Evolutionary conservation across 2,329 filamentous ascomycete species (phyloP).

Genomic region (Berkeleyomyces basicola): DNA sequence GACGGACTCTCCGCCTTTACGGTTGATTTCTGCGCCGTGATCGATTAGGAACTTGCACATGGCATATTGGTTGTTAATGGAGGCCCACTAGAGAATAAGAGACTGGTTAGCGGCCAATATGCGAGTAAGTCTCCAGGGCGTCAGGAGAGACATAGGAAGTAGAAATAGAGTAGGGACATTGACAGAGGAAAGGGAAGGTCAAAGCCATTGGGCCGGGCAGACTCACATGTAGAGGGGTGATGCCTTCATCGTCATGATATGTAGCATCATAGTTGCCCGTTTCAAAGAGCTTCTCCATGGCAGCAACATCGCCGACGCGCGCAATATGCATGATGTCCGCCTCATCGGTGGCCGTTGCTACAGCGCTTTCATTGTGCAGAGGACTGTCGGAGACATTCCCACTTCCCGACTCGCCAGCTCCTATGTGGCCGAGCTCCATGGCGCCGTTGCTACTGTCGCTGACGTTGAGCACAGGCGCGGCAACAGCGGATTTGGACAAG

Average conservation of each 20-base stretch:
- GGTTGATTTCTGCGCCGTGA: conserved; percentile 75
- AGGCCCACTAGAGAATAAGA: conserved; percentile 58
- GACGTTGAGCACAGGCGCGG: conserved; percentile 38
- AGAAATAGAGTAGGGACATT: background rate
- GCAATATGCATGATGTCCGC: conserved; percentile 94
- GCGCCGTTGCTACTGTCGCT: conserved; percentile 18
- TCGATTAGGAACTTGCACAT: conserved; percentile 91
- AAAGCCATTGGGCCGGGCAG: background rate
- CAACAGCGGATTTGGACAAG: conserved; percentile 35
- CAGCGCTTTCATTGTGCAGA: conserved; percentile 12
- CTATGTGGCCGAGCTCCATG: conserved; percentile 37
- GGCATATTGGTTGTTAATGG: conserved; percentile 96
- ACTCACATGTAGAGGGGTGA: conserved; percentile 84
- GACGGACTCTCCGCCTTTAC: conserved; percentile 85
- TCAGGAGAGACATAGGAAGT: background rate
- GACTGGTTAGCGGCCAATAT: conserved; percentile 12
- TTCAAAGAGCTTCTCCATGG: conserved; percentile 82
- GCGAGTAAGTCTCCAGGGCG: background rate
- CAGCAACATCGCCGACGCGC: conserved; percentile 66
- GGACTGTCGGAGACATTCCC: conserved; percentile 14
- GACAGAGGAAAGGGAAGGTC: background rate
- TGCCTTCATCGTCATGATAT: conserved; percentile 78
- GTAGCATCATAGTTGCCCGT: conserved; percentile 65
- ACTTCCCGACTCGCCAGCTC: conserved; percentile 21
- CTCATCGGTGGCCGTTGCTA: conserved; percentile 24